These are phyloP conservation scores for Mycogone perniciosa DNA, from an alignment of 2,329 filamentous ascomycete species.

Conservation along the genomic window DNA sequence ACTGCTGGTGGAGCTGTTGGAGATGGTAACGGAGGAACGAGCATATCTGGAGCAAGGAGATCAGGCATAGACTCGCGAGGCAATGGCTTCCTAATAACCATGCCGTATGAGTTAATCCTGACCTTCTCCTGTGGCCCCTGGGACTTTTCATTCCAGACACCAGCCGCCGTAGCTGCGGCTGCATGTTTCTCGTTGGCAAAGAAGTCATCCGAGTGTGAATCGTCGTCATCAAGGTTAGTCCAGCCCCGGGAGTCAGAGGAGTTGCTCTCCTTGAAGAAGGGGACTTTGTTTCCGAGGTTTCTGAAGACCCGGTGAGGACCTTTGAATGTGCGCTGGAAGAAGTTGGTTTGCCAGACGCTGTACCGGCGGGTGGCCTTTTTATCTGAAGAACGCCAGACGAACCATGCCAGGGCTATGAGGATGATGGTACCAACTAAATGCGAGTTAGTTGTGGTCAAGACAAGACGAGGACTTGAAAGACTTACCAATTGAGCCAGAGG, in stretches of 20 bases:
- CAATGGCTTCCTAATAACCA: slow-evolving; percentile 5
- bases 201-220: neutral
- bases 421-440: slow-evolving; percentile 37
- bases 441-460: too few relatives aligned
- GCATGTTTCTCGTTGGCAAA: neutral
- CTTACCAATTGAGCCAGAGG: slow-evolving; percentile 17
- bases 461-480: neutral
- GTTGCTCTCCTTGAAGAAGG: slow-evolving; percentile 25
- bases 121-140: neutral
- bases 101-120: slow-evolving; percentile 9
- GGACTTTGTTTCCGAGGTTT: slow-evolving; percentile 17
- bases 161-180: neutral
- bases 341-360: neutral
- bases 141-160: neutral
- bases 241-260: slow-evolving; percentile 15
- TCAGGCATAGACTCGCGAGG: slow-evolving; percentile 4
- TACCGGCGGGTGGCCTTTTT: slow-evolving; percentile 7
- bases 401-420: slow-evolving; percentile 38
- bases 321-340: neutral
- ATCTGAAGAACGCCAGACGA: slow-evolving; percentile 33
- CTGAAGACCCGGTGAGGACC: slow-evolving; percentile 1
- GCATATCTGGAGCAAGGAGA: neutral
- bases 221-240: slow-evolving; percentile 28
- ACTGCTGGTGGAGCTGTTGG: neutral
- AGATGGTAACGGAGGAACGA: slow-evolving; percentile 15